Conservation (phyloP, 495 filamentous ascomycete genomes). For the Daldinia vernicosa region DNA sequence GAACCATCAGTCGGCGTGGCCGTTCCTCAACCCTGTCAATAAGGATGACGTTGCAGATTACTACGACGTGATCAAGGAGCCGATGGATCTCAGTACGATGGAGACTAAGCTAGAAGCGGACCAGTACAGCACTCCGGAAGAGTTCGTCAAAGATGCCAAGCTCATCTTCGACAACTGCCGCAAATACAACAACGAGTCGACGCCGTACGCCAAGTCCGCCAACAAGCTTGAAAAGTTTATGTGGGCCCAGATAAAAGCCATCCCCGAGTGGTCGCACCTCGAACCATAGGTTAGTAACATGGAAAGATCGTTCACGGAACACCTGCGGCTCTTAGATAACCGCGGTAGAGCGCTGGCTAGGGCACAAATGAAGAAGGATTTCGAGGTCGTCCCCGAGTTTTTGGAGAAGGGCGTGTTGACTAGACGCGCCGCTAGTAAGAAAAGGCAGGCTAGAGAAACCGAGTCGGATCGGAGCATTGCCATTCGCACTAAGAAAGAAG, state of each 20-base stretch:
- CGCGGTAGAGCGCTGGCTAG: neutral
- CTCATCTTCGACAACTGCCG: constrained; percentile 96
- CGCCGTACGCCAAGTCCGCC: constrained; percentile 93
- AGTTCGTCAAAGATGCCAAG: constrained; percentile 90
- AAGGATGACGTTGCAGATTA: constrained; percentile 95
- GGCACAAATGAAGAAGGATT: neutral
- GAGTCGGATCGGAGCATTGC: neutral
- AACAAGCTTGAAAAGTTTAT: constrained; percentile 97
- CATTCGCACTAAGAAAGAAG: neutral
- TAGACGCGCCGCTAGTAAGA: neutral
- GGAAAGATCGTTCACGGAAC: neutral
- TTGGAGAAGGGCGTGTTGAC: neutral
- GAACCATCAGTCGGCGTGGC: constrained; percentile 91
- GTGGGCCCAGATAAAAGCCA: constrained; percentile 90
- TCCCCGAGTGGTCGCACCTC: constrained; percentile 92
- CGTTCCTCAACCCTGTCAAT: constrained; percentile 93
- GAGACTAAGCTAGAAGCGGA: constrained; percentile 95
- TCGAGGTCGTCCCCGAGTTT: neutral
- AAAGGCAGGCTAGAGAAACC: neutral
- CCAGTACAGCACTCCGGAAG: constrained; percentile 87
- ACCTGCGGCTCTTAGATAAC: neutral
- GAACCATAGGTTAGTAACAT: constrained; percentile 50
- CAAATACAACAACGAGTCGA: constrained; percentile 94
- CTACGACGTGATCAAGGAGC: constrained; percentile 97
- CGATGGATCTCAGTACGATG: constrained; percentile 97